A percentile compares a stretch with the other conserved stretches of the same genome.
phyloP scores from a whole-genome alignment of 768 basidiomycete genomes.

The Lanmaoa rubissima region DNA sequence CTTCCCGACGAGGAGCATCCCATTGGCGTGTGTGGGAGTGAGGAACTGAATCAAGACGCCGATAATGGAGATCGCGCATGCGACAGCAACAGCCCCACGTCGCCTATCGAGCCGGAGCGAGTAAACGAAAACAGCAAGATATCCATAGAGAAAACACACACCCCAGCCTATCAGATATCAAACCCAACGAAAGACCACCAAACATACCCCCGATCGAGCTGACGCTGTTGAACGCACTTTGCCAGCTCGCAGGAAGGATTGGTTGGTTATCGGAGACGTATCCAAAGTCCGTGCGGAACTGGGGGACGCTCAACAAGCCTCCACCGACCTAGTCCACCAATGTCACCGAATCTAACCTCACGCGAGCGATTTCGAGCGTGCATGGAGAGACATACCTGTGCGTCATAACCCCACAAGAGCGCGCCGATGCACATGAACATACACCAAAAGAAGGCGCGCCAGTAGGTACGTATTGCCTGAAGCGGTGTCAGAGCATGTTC shows the following conservation, averaged over 20 bases:
- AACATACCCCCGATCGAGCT: conserved; percentile 27
- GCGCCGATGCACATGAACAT: conserved; percentile 24
- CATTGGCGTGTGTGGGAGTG: conserved; percentile 22
- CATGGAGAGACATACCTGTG: conserved; percentile 16
- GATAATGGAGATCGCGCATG: conserved; percentile 20
- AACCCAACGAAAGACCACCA: conserved; percentile 26
- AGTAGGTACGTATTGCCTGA: conserved; percentile 22
- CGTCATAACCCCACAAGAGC: conserved; percentile 28
- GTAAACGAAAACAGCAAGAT: not conserved
- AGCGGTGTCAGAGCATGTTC: conserved; percentile 21
- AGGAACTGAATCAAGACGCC: conserved; percentile 27
- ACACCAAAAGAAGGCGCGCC: conserved; percentile 28
- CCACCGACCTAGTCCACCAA: conserved; percentile 13
- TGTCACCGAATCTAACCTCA: not conserved
- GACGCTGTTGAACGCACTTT: conserved; percentile 27
- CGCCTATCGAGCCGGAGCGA: conserved; percentile 10
- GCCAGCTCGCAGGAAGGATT: conserved; percentile 28
- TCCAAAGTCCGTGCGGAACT: conserved; percentile 30
- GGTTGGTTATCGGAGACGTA: conserved; percentile 1
- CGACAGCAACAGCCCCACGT: conserved; percentile 24
- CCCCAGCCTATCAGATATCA: conserved; percentile 24
- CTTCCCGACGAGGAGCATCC: conserved; percentile 25
- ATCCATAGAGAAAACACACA: not conserved
- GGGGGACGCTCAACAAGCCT: conserved; percentile 20
- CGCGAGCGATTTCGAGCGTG: not conserved